Conservation (phyloP, 495 filamentous ascomycete genomes). For the Pseudevernia furfuracea region DNA sequence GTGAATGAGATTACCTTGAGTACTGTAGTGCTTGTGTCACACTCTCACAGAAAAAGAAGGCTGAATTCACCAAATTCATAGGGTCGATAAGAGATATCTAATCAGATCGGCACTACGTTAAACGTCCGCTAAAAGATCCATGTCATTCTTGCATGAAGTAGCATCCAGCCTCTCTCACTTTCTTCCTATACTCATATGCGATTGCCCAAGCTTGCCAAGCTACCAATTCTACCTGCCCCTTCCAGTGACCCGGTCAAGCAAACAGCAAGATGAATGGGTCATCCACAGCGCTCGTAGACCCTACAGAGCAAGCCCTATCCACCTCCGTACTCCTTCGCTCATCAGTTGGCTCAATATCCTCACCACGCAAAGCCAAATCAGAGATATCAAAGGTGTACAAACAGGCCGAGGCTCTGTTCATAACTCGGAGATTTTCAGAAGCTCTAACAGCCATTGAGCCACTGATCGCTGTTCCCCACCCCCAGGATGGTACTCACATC, state of each 20-base stretch:
- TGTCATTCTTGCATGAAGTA: no score
- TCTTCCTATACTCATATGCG: not conserved
- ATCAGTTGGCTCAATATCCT: constrained; percentile 45
- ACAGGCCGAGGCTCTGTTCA: constrained; percentile 80
- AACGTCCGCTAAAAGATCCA: constrained; percentile 1
- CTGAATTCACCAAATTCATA: no score
- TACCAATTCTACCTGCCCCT: no score
- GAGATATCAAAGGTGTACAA: constrained; percentile 78
- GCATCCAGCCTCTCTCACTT: not conserved
- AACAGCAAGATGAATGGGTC: constrained; percentile 22
- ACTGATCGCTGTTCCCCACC: constrained; percentile 49
- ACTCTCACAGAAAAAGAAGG: no score
- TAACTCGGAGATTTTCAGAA: constrained; percentile 86
- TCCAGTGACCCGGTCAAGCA: not conserved
- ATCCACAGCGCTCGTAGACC: constrained; percentile 16
- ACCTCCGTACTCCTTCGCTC: constrained; percentile 41
- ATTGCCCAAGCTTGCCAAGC: no score
- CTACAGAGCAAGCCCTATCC: constrained; percentile 28
- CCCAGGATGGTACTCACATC: constrained; percentile 31
- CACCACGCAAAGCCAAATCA: constrained; percentile 48
- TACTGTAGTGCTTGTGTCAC: no score
- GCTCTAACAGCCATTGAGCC: constrained; percentile 75
- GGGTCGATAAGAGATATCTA: not conserved
- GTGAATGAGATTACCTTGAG: no score
- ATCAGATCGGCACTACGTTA: constrained; percentile 7